Evolutionary conservation across 2,329 filamentous ascomycete genomes (phyloP), one percentile per base, ranked within the genome.

Genomic region (Botrytis elliptica): DNA sequence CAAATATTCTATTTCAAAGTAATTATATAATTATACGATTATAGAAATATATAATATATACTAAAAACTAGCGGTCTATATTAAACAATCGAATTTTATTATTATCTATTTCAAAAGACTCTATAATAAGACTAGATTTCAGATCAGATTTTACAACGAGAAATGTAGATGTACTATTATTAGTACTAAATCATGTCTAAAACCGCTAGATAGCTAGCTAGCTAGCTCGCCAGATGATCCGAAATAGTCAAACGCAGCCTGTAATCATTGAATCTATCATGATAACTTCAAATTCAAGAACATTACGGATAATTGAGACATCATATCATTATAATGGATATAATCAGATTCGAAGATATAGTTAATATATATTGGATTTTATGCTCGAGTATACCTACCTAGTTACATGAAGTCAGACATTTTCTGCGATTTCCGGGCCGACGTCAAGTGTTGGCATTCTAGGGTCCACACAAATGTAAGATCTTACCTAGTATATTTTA

Each of bases 241-340:
- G 10, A 7, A 9, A 2, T 4, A 25, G n/a, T 12, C 25, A 29
- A 55, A 55, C n/a, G 1, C 14, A 57, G n/a, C 22, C 5, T 14
- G 25, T 25, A 52, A n/a, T n/a, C 3, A n/a, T n/a, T 7, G 7
- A 55, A 55, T n/a, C 49, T 55, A 1, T 4, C 49, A 14, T 9
- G 3, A 14, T 5, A n/a, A 14, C 6, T 12, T 3, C n/a, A 55
- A 6, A 55, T 8, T 55, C 14, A 18, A 55, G 22, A 52, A 25
- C 25, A 55, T 6, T 29, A 52, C 0, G 4, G 14, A 55, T 3
- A 6, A 29, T 18, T 55, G 14, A 55, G 52, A 55, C 12, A 55
- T 8, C 7, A 2, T 29, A 55, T 8, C 3, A 2, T 29, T 29
- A 25, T 5, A 2, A 16, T 16, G 1, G 16, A n/a, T 16, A 14